Percentiles rank a stretch among this genome's conserved stretches.
Conservation (phyloP, 345 rosid genomes). For the Jatropha curcas region DNA sequence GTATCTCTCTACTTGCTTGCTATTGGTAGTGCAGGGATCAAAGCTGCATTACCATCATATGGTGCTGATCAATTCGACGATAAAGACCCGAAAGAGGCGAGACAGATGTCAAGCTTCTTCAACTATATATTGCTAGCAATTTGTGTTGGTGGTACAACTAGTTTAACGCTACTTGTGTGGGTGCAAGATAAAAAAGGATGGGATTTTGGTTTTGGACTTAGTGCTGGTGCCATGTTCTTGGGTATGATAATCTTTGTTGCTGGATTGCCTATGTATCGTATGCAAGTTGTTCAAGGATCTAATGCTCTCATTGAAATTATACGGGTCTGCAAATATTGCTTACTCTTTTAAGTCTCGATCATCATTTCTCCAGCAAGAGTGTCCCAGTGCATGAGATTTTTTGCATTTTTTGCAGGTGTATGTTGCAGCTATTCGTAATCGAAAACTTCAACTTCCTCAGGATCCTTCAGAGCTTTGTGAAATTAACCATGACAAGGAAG, state of each 20-base stretch:
- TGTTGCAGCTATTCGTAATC: constrained; percentile 49
- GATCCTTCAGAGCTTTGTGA: constrained; percentile 49
- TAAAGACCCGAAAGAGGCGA: constrained; percentile 48
- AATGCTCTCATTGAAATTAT: constrained; percentile 42
- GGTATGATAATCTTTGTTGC: constrained; percentile 31
- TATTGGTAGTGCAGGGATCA: constrained; percentile 48
- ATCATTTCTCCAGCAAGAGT: background rate
- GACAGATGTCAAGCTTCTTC: constrained; percentile 56
- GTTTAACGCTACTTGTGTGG: constrained; percentile 54
- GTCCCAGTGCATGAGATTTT: background rate
- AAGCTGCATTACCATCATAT: constrained; percentile 50
- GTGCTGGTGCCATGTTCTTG: constrained; percentile 34
- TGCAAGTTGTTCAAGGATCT: constrained; percentile 40
- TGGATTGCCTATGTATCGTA: constrained; percentile 47
- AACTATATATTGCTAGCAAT: constrained; percentile 41
- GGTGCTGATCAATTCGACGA: constrained; percentile 68
- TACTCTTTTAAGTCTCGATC: no score
- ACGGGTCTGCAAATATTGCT: constrained; percentile 43
- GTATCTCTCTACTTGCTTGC: constrained; percentile 48
- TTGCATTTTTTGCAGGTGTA: constrained; percentile 37
- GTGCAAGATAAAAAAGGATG: constrained; percentile 57
- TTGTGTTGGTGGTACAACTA: constrained; percentile 43
- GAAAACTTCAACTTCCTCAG: constrained; percentile 50
- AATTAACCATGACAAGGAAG: constrained; percentile 40
- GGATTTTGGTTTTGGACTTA: constrained; percentile 52